A percentile compares a stretch with the other conserved stretches of the same genome.
These are phyloP conservation scores for Bruguiera sexangula DNA, from an alignment of 345 rosid genomes.

Conservation along the genomic window DNA sequence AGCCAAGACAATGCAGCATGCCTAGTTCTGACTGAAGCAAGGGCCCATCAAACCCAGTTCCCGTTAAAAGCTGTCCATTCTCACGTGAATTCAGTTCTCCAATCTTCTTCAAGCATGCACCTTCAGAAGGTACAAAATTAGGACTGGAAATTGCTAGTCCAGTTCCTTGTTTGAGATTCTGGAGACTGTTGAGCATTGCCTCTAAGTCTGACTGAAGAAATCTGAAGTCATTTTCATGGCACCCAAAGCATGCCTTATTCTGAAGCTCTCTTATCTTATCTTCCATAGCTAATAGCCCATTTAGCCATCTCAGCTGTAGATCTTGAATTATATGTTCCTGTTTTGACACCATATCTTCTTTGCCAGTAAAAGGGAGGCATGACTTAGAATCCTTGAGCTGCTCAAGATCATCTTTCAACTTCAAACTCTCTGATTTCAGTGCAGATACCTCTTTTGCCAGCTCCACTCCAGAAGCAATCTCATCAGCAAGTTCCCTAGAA, in stretches of 20 bases:
- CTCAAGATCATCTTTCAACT: slow-evolving; percentile 69
- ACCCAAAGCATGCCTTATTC: slow-evolving; percentile 59
- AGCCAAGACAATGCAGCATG: slow-evolving; percentile 61
- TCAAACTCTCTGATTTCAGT: slow-evolving; percentile 75
- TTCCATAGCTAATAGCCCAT: slow-evolving; percentile 66
- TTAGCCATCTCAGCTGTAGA: slow-evolving; percentile 54
- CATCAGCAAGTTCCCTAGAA: slow-evolving; percentile 64
- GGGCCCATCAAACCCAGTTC: slow-evolving; percentile 54
- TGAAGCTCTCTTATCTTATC: slow-evolving; percentile 68
- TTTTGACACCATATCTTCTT: slow-evolving; percentile 34
- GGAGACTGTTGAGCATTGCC: slow-evolving; percentile 51
- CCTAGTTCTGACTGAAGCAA: slow-evolving; percentile 68
- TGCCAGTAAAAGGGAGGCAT: slow-evolving; percentile 30
- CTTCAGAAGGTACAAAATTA: slow-evolving; percentile 41
- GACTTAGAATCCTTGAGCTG: slow-evolving; percentile 34
- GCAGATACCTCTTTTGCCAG: slow-evolving; percentile 68
- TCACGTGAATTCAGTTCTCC: slow-evolving; percentile 41
- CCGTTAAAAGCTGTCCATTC: slow-evolving; percentile 41
- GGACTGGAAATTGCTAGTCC: slow-evolving; percentile 40
- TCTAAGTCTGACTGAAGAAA: slow-evolving; percentile 63
- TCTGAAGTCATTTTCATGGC: slow-evolving; percentile 60
- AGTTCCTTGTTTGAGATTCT: slow-evolving; percentile 68
- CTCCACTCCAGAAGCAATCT: slow-evolving; percentile 78
- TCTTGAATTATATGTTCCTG: slow-evolving; percentile 41
- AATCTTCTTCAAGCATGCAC: slow-evolving; percentile 27